A percentile compares a stretch with the other conserved stretches of the same genome.
These are phyloP conservation scores for Linum trigynum DNA, from an alignment of 345 rosid genomes.

Conservation along the genomic window DNA sequence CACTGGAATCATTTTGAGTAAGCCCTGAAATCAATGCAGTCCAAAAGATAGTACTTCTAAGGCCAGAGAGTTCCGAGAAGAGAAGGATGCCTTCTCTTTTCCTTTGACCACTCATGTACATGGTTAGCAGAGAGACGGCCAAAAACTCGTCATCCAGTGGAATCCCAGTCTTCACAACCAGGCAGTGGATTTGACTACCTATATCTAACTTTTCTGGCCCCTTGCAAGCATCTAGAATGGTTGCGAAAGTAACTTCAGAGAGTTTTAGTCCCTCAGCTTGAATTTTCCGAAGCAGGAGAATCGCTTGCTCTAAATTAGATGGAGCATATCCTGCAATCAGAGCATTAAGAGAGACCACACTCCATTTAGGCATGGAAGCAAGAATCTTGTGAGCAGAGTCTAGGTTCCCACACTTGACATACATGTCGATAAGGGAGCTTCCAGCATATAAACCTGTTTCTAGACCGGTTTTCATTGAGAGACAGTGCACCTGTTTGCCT, in stretches of 20 bases:
- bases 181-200: conserved; percentile 67
- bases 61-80: conserved; percentile 50
- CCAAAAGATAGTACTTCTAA: conserved; percentile 59
- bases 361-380: conserved; percentile 44
- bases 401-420: conserved; percentile 54
- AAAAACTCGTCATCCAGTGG: conserved; percentile 52
- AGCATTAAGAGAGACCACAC: conserved; percentile 77
- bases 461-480: conserved; percentile 55
- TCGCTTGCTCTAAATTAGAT: conserved; percentile 42
- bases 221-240: conserved; percentile 74
- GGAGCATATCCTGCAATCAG: conserved; percentile 68
- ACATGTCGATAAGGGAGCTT: conserved; percentile 87
- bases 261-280: conserved; percentile 46
- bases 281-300: conserved; percentile 51
- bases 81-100: conserved; percentile 45
- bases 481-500: conserved; percentile 63
- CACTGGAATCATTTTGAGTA: conserved; percentile 54
- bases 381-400: conserved; percentile 39
- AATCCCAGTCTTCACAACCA: conserved; percentile 47
- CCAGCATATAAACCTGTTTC: conserved; percentile 71
- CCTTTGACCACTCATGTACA: conserved; percentile 60
- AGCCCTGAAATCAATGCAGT: conserved; percentile 81
- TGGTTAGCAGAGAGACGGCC: conserved; percentile 60
- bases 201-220: conserved; percentile 39
- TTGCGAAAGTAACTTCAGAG: conserved; percentile 62